Conservation (phyloP, 2,329 filamentous ascomycete species). For the Nothophaeocryptopus gaeumannii region DNA sequence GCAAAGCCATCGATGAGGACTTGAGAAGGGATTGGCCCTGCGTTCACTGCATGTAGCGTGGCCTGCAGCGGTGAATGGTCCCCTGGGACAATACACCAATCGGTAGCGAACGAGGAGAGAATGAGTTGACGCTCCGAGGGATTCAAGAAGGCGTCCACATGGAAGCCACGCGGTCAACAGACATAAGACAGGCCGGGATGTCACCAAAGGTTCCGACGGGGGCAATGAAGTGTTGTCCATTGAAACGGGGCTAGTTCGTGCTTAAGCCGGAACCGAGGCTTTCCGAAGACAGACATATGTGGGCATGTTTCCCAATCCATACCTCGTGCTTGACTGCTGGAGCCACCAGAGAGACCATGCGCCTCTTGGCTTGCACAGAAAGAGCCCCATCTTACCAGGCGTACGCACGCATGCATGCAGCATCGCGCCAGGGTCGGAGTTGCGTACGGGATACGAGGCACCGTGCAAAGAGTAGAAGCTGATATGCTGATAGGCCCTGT, state of each 20-base stretch:
- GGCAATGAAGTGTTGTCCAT: no score
- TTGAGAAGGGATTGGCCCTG: no score
- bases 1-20: no score
- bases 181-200: no score
- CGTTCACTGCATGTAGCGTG: no score
- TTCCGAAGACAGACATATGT: background rate
- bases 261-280: background rate
- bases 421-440: no score
- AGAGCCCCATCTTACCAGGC: background rate
- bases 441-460: no score
- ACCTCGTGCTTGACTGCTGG: background rate
- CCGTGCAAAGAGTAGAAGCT: no score
- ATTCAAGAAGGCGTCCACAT: slow-evolving; percentile 9
- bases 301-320: background rate
- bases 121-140: slow-evolving; percentile 1
- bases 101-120: slow-evolving; percentile 5
- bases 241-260: background rate
- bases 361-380: slow-evolving; percentile 3
- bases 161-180: background rate
- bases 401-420: no score
- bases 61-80: background rate
- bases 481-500: no score
- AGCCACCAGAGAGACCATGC: background rate
- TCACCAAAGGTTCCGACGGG: no score
- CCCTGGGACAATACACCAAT: background rate